A percentile compares a stretch with the other conserved stretches of the same genome.
phyloP scores from a whole-genome alignment of 768 basidiomycete genomes.

The Neoboletus magnificus region DNA sequence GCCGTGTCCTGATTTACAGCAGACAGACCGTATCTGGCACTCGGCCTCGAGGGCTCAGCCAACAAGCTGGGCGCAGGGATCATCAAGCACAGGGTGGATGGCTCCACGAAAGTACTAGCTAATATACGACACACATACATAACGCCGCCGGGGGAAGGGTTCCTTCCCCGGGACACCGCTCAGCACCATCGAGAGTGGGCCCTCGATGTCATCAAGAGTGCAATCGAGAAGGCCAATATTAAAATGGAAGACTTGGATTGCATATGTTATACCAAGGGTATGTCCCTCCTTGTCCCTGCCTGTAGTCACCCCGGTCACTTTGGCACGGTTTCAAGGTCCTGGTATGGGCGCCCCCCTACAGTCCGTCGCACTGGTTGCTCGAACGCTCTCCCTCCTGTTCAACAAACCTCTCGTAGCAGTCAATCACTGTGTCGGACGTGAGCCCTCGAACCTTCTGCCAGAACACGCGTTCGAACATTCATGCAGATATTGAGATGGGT shows the following conservation, averaged over 20 bases:
- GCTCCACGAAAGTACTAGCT: conserved; percentile 73
- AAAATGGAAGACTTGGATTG: conserved; percentile 83
- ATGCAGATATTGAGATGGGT: conserved; percentile 96
- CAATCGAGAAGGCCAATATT: conserved; percentile 62
- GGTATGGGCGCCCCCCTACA: conserved; percentile 98
- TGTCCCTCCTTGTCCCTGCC: conserved; percentile 5
- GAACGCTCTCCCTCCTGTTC: conserved; percentile 84
- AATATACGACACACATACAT: conserved; percentile 99
- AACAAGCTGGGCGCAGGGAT: conserved; percentile 97
- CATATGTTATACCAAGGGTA: conserved; percentile 97
- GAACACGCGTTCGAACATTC: neutral
- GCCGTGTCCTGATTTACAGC: conserved; percentile 8
- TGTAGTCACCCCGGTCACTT: neutral
- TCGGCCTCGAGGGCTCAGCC: conserved; percentile 96
- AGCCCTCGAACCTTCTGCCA: conserved; percentile 8
- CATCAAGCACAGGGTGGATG: conserved; percentile 76
- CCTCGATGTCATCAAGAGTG: conserved; percentile 74
- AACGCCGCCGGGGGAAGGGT: conserved; percentile 97
- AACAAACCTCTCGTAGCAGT: conserved; percentile 92
- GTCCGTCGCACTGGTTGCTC: conserved; percentile 90
- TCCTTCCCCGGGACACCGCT: conserved; percentile 93
- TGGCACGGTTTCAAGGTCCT: conserved; percentile 59
- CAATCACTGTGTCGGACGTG: conserved; percentile 99
- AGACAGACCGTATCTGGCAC: conserved; percentile 77
- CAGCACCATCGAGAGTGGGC: conserved; percentile 95